Evolutionary conservation across 2,329 filamentous ascomycete genomes (phyloP).

Genomic region (Fusarium zealandicum): DNA sequence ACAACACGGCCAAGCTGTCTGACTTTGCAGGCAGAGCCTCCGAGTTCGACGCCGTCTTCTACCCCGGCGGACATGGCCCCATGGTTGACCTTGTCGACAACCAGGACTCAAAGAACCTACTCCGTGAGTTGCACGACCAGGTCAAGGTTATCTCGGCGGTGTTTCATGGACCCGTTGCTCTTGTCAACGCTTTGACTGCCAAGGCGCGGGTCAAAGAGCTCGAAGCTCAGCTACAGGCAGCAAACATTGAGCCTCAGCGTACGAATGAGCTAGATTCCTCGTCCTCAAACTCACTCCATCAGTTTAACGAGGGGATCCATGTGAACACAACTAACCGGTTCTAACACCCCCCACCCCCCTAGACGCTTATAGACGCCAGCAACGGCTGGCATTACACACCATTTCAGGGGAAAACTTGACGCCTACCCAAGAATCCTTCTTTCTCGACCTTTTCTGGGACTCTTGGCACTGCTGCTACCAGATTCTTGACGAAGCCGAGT

Average conservation of each 20-base stretch:
- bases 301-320: too few species aligned
- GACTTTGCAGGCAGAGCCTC: constrained; percentile 61
- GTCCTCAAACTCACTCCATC: too few species aligned
- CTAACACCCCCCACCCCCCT: too few species aligned
- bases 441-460: constrained; percentile 55
- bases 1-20: constrained; percentile 65
- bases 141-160: constrained; percentile 70
- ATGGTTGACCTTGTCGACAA: constrained; percentile 71
- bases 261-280: not conserved
- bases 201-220: not conserved
- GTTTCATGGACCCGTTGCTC: constrained; percentile 70
- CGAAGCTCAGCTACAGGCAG: not conserved
- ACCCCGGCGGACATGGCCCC: constrained; percentile 64
- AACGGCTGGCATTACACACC: not conserved
- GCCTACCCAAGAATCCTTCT: constrained; percentile 53
- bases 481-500: constrained; percentile 37
- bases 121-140: constrained; percentile 64
- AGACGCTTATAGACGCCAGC: too few species aligned
- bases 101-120: constrained; percentile 60
- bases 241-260: not conserved
- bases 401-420: constrained; percentile 35
- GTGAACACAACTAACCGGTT: too few species aligned
- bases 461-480: constrained; percentile 50
- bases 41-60: constrained; percentile 69
- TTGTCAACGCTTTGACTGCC: constrained; percentile 63